Percentiles rank a stretch among this genome's conserved stretches.
phyloP scores from a whole-genome alignment of 768 basidiomycete genomes.

The Epithele typhae region DNA sequence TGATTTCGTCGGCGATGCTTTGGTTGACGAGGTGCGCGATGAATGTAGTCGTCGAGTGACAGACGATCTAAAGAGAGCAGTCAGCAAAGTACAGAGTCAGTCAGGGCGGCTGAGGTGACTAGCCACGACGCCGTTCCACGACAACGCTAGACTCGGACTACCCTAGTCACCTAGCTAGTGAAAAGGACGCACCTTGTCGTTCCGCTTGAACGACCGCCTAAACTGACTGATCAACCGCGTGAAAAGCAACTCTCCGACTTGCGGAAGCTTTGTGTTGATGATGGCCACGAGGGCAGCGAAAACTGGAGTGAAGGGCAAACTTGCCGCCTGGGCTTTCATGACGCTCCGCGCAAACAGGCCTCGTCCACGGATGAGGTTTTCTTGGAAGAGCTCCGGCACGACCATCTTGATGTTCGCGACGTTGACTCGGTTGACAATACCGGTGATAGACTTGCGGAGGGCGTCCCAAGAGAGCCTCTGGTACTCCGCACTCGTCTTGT shows the following conservation, averaged over 20 bases:
- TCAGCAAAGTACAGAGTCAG: constrained; percentile 8
- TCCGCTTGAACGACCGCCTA: constrained; percentile 89
- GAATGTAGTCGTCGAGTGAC: constrained; percentile 60
- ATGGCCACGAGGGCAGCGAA: constrained; percentile 93
- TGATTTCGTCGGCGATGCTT: constrained; percentile 87
- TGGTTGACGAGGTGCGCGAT: constrained; percentile 92
- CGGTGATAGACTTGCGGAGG: constrained; percentile 93
- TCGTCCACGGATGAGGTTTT: constrained; percentile 90
- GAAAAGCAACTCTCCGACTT: constrained; percentile 90
- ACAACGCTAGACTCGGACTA: too few species aligned
- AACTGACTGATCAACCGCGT: constrained; percentile 93
- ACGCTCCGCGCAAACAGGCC: constrained; percentile 91
- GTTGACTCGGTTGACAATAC: constrained; percentile 99
- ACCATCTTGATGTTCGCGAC: constrained; percentile 93
- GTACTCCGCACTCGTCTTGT: constrained; percentile 85
- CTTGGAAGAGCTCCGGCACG: constrained; percentile 85
- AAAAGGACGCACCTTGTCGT: constrained; percentile 76
- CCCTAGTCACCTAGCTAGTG: too few species aligned
- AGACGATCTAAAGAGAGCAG: constrained; percentile 63
- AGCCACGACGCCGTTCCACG: too few species aligned
- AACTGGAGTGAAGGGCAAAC: constrained; percentile 96
- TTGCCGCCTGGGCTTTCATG: constrained; percentile 97
- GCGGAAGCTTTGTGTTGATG: constrained; percentile 95
- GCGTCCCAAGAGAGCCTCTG: constrained; percentile 98
- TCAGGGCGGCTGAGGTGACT: too few species aligned